A percentile compares a stretch with the other conserved stretches of the same genome.
Conservation (phyloP, 345 rosid genomes). For the Hibiscus tridactylites region DNA sequence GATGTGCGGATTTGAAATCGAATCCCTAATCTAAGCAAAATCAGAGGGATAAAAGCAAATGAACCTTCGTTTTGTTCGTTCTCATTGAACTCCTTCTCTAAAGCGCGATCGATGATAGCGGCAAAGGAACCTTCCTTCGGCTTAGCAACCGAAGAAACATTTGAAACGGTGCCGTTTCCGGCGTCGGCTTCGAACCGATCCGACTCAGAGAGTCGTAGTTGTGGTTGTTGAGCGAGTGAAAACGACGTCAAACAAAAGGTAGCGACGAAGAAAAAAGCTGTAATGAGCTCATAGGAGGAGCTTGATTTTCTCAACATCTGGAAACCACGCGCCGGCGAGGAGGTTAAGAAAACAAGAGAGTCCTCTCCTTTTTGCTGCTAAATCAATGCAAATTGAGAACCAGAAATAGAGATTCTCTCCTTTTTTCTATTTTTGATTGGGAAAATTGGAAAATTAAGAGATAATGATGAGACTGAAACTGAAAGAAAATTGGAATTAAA, state of each 20-base stretch:
- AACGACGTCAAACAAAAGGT: slow-evolving; percentile 3
- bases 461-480: background rate
- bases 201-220: background rate
- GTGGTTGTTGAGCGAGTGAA: slow-evolving; percentile 5
- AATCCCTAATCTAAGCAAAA: slow-evolving; percentile 23
- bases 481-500: background rate
- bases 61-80: slow-evolving; percentile 74
- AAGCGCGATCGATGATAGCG: slow-evolving; percentile 81
- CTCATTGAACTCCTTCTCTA: slow-evolving; percentile 81
- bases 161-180: slow-evolving; percentile 17
- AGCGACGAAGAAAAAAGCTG: background rate
- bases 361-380: background rate
- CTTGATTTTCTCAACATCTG: slow-evolving; percentile 1
- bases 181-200: slow-evolving; percentile 3
- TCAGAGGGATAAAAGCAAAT: slow-evolving; percentile 1
- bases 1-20: background rate
- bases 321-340: background rate
- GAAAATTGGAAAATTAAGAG: background rate
- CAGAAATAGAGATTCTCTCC: background rate
- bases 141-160: slow-evolving; percentile 33
- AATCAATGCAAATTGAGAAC: background rate
- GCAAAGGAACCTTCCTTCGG: slow-evolving; percentile 71
- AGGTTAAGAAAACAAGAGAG: background rate
- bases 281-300: background rate
- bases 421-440: no score